Evolutionary conservation across 495 filamentous ascomycete genomes (phyloP).

Genomic region (Aspergillus avenaceus): DNA sequence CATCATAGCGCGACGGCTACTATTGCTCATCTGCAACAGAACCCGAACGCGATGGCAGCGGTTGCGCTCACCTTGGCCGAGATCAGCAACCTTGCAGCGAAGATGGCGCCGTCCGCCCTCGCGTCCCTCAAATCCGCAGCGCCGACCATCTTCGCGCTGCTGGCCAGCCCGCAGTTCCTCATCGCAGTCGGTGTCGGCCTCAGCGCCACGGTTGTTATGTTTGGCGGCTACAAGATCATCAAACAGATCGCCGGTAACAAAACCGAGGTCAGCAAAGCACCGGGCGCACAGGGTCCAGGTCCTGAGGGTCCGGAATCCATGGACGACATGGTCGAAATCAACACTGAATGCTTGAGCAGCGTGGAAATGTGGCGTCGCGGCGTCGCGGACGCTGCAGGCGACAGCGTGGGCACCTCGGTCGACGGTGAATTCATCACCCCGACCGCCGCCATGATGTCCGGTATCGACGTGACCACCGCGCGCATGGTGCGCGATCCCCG

Average conservation of each 20-base stretch:
- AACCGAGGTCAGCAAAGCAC: constrained; percentile 3
- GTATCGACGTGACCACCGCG: constrained; percentile 42
- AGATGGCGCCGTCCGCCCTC: constrained; percentile 81
- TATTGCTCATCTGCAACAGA: constrained; percentile 81
- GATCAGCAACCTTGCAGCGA: constrained; percentile 73
- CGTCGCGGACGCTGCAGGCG: constrained; percentile 63
- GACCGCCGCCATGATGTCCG: constrained; percentile 59
- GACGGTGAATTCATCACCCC: constrained; percentile 86
- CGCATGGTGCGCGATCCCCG: constrained; percentile 31
- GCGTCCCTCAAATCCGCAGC: constrained; percentile 69
- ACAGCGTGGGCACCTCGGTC: constrained; percentile 61
- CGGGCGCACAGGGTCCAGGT: constrained; percentile 2
- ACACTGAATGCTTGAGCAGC: constrained; percentile 52
- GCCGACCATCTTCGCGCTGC: constrained; percentile 80
- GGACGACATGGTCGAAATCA: constrained; percentile 57
- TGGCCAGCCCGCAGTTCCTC: constrained; percentile 85
- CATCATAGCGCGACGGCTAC: constrained; percentile 79
- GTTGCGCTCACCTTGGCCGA: constrained; percentile 91
- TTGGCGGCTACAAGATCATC: constrained; percentile 96
- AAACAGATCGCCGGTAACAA: constrained; percentile 61
- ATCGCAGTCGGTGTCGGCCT: constrained; percentile 87
- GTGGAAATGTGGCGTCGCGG: constrained; percentile 87
- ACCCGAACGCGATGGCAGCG: constrained; percentile 90
- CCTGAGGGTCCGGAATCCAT: constrained; percentile 24
- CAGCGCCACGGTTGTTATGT: constrained; percentile 86